phyloP scores from a whole-genome alignment of 345 rosid species.

The Kernera saxatilis region DNA sequence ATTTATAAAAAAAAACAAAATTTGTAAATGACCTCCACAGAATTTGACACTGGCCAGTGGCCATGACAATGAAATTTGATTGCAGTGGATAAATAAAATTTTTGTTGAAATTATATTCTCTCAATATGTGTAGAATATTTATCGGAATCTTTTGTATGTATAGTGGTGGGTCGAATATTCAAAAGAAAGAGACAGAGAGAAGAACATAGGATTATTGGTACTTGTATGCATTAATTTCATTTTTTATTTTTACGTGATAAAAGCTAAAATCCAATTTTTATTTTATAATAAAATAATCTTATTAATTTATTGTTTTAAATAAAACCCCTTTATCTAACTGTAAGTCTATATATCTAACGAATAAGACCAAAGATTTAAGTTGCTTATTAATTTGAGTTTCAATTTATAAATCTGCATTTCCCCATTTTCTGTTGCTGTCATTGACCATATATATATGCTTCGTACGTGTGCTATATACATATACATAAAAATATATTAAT shows the following conservation, averaged over 20 bases:
- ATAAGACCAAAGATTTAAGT: neutral
- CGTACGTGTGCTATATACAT: conserved; percentile 3
- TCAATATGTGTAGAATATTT: neutral
- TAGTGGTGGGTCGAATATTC: conserved; percentile 17
- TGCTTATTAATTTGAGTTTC: neutral
- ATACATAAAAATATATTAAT: neutral
- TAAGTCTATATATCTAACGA: neutral
- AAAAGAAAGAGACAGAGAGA: conserved; percentile 20
- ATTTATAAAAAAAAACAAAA: too few species aligned
- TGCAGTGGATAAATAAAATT: neutral
- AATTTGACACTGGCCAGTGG: neutral
- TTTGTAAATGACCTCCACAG: neutral
- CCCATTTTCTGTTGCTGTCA: conserved; percentile 8
- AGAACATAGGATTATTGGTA: conserved; percentile 17
- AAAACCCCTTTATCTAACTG: neutral
- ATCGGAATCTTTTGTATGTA: conserved; percentile 20
- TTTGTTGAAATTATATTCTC: neutral
- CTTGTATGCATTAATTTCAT: neutral
- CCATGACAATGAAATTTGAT: neutral
- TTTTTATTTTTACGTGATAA: neutral
- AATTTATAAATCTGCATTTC: neutral
- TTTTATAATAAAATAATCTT: neutral
- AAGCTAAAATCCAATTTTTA: neutral
- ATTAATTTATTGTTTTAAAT: neutral
- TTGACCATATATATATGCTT: conserved; percentile 17